These are phyloP conservation scores for Pyrus pyrifolia DNA, from an alignment of 306 rosid species.

Conservation along the genomic window DNA sequence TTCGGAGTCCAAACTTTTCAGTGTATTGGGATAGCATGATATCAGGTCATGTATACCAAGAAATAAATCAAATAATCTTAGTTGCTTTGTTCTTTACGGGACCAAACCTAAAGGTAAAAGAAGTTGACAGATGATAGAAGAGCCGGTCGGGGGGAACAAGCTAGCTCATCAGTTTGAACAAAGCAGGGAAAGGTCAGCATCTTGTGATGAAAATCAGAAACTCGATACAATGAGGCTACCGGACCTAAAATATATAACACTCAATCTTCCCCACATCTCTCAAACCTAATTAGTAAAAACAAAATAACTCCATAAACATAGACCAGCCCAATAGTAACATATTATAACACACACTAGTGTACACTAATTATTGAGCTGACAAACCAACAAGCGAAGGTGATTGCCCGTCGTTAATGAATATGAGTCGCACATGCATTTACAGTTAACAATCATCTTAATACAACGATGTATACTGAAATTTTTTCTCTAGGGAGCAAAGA, in stretches of 20 bases:
- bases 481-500: too few species aligned
- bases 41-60: not conserved
- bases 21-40: not conserved
- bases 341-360: not conserved
- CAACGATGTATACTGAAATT: too few species aligned
- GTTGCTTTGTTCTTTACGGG: not conserved
- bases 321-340: not conserved
- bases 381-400: too few species aligned
- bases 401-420: too few species aligned
- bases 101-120: not conserved
- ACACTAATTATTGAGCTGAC: not conserved
- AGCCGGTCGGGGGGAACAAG: constrained; percentile 1
- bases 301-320: too few species aligned
- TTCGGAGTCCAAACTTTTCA: not conserved
- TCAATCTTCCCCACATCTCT: constrained; percentile 1
- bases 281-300: not conserved
- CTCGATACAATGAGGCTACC: constrained; percentile 13
- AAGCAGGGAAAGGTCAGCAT: constrained; percentile 19
- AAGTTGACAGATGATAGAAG: not conserved
- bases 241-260: not conserved
- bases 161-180: constrained; percentile 9
- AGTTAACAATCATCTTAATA: too few species aligned
- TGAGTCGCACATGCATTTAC: not conserved
- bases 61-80: not conserved
- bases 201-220: constrained; percentile 28